Evolutionary conservation across 768 basidiomycete genomes (phyloP).

Genomic region (Lactarius sp.): DNA sequence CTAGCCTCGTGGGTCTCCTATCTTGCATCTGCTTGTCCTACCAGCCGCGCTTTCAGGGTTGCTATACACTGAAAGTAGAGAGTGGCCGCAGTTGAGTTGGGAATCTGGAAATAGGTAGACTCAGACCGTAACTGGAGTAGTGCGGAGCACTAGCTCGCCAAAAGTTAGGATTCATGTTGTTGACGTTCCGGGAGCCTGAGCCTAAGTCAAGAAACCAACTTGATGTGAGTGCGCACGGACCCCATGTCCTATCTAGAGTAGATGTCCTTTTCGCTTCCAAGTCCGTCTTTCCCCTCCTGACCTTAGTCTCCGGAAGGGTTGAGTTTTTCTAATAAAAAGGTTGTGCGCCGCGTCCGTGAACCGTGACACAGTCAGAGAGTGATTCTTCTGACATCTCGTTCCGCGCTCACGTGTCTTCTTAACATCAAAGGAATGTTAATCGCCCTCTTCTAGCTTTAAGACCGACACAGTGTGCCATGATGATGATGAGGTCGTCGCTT

Average conservation of each 20-base stretch:
- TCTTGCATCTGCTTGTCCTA: background rate
- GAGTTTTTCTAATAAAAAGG: background rate
- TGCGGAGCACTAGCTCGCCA: background rate
- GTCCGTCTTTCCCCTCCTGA: background rate
- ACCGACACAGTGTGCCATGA: too few species aligned
- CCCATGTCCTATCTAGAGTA: background rate
- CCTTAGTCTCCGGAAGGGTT: background rate
- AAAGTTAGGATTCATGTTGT: background rate
- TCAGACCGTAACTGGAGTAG: background rate
- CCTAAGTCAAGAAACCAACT: background rate
- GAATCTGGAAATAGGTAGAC: background rate
- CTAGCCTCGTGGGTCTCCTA: constrained; percentile 18
- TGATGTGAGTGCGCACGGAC: background rate
- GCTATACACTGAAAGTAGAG: background rate
- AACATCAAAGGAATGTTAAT: background rate
- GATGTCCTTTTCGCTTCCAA: background rate
- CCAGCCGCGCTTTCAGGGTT: background rate
- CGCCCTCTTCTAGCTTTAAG: background rate
- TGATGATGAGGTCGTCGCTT: background rate
- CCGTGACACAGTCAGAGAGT: background rate
- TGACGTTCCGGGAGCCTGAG: background rate
- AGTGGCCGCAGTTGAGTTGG: background rate
- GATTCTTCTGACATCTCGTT: background rate
- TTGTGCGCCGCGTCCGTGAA: background rate
- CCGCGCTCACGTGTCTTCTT: background rate